Conservation (phyloP, 345 rosid species). For the Nasturtium officinale region DNA sequence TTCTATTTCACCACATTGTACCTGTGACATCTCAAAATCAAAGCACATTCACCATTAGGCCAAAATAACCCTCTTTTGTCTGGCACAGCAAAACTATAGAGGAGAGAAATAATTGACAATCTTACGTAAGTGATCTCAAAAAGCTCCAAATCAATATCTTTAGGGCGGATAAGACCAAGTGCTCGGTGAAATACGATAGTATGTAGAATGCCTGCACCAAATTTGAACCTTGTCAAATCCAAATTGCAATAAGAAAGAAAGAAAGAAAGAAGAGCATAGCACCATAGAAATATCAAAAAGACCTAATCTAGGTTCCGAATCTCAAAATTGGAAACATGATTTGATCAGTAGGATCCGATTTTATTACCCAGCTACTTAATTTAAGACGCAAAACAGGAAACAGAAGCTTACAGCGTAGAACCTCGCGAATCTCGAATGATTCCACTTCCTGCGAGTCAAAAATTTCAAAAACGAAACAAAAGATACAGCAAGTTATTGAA, state of each 20-base stretch:
- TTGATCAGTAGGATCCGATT: neutral
- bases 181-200: constrained; percentile 93
- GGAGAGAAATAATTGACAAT: neutral
- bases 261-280: neutral
- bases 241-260: neutral
- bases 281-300: neutral
- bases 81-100: neutral
- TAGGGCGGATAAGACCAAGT: constrained; percentile 88
- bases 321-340: constrained; percentile 4
- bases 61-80: neutral
- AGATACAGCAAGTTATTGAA: neutral
- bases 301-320: constrained; percentile 20
- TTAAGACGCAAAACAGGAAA: neutral
- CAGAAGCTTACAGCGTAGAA: constrained; percentile 71
- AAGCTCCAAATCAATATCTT: constrained; percentile 86
- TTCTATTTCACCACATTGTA: constrained; percentile 85
- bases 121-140: constrained; percentile 89
- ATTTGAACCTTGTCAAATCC: constrained; percentile 2
- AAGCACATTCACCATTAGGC: neutral
- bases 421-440: constrained; percentile 81
- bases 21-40: constrained; percentile 47
- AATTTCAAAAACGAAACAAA: neutral
- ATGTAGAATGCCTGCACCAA: constrained; percentile 76
- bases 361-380: neutral
- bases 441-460: constrained; percentile 69